phyloP scores from a whole-genome alignment of 2,329 filamentous ascomycete species.

The Stagonosporopsis tanaceti region DNA sequence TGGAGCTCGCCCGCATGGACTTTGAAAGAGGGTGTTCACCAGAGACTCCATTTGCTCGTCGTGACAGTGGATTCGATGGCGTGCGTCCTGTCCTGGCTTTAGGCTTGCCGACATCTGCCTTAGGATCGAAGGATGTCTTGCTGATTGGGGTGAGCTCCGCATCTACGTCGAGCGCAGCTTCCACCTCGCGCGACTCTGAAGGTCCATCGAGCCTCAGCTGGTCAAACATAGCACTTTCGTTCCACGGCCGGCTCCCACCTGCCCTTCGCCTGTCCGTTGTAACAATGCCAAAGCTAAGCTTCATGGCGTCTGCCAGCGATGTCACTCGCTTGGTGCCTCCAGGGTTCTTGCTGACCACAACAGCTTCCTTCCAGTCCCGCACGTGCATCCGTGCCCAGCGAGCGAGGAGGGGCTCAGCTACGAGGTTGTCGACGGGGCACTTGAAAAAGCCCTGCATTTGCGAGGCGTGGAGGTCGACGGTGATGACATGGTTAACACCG shows the following conservation, averaged over 20 bases:
- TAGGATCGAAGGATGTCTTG: slow-evolving; percentile 36
- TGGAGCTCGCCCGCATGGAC: slow-evolving; percentile 46
- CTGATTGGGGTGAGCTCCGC: slow-evolving; percentile 43
- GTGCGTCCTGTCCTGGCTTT: slow-evolving; percentile 30
- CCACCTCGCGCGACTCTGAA: slow-evolving; percentile 49
- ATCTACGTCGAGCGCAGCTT: slow-evolving; percentile 44
- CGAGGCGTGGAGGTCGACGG: slow-evolving; percentile 88
- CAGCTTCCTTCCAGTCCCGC: slow-evolving; percentile 84
- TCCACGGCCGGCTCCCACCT: slow-evolving; percentile 64
- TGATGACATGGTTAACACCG: slow-evolving; percentile 96
- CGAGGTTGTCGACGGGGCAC: slow-evolving; percentile 95
- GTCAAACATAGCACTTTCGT: slow-evolving; percentile 77
- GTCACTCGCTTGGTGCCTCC: slow-evolving; percentile 97
- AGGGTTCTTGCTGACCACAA: slow-evolving; percentile 97
- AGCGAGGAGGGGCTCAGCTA: slow-evolving; percentile 92
- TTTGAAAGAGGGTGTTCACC: slow-evolving; percentile 46
- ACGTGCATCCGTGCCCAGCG: slow-evolving; percentile 95
- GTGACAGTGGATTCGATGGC: slow-evolving; percentile 39
- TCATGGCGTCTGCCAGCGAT: slow-evolving; percentile 91
- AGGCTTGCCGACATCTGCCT: slow-evolving; percentile 39
- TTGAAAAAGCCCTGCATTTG: slow-evolving; percentile 99
- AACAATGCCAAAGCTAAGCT: slow-evolving; percentile 97
- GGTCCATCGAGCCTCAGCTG: slow-evolving; percentile 53
- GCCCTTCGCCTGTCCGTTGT: slow-evolving; percentile 73
- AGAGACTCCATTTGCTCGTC: slow-evolving; percentile 38